Conservation (phyloP, 2,329 filamentous ascomycete genomes). For the Verticillium zaregamsianum region DNA sequence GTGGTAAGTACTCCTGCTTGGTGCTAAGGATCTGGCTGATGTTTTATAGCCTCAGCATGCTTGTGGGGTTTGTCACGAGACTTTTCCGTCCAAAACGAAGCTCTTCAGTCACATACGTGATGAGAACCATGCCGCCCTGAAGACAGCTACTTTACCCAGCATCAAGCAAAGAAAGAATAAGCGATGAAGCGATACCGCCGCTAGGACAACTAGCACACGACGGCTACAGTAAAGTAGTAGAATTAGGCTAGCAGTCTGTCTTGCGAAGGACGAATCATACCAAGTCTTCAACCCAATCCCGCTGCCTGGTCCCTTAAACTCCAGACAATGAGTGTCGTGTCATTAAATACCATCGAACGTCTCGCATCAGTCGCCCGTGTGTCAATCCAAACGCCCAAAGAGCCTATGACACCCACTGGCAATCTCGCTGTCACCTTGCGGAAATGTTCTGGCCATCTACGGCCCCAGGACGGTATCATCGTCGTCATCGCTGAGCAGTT, state of each 20-base stretch:
- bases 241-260: neutral
- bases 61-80: constrained; percentile 40
- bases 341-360: no score
- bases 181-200: constrained; percentile 11
- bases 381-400: constrained; percentile 1
- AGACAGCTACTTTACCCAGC: constrained; percentile 7
- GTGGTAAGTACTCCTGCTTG: constrained; percentile 2
- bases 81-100: constrained; percentile 60
- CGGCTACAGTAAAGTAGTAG: constrained; percentile 24
- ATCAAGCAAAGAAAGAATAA: constrained; percentile 17
- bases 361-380: constrained; percentile 8
- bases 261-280: neutral
- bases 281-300: neutral
- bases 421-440: neutral
- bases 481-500: constrained; percentile 74
- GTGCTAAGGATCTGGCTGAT: no score
- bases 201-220: constrained; percentile 12
- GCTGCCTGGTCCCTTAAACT: neutral
- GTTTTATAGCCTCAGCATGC: constrained; percentile 25
- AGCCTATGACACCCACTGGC: no score
- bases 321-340: neutral
- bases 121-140: constrained; percentile 55
- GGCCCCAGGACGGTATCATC: constrained; percentile 32
- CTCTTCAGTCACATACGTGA: constrained; percentile 71
- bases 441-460: neutral